These are phyloP conservation scores for Colletotrichum aenigma DNA, from an alignment of 2,329 filamentous ascomycete genomes.

Conservation along the genomic window DNA sequence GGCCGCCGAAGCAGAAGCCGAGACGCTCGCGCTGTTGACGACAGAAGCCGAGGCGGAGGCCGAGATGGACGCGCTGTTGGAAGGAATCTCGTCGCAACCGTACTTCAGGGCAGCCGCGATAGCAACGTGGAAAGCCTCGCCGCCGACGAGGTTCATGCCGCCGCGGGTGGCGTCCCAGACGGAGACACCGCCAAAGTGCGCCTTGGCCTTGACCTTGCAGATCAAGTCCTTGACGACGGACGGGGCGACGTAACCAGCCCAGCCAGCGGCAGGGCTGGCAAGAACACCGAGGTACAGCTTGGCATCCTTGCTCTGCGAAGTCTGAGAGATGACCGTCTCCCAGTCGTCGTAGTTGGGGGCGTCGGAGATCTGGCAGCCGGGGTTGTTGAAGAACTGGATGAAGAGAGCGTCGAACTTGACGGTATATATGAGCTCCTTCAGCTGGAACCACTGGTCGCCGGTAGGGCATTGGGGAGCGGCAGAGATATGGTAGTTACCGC, in stretches of 20 bases:
- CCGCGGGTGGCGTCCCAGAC: slow-evolving; percentile 48
- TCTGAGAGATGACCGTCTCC: slow-evolving; percentile 36
- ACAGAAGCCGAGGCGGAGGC: slow-evolving; percentile 5
- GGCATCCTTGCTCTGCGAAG: slow-evolving; percentile 39
- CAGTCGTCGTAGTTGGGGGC: slow-evolving; percentile 46
- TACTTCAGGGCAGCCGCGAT: slow-evolving; percentile 40
- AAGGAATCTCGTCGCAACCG: slow-evolving; percentile 35
- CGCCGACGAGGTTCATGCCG: slow-evolving; percentile 31
- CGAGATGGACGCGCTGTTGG: slow-evolving; percentile 24
- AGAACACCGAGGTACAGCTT: slow-evolving; percentile 52
- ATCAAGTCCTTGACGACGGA: slow-evolving; percentile 38
- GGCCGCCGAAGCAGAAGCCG: not conserved
- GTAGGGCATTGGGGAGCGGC: slow-evolving; percentile 50
- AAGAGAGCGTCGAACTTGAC: slow-evolving; percentile 47
- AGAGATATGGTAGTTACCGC: slow-evolving; percentile 37
- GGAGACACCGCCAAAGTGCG: slow-evolving; percentile 49
- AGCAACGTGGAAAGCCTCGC: slow-evolving; percentile 40
- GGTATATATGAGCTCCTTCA: slow-evolving; percentile 42
- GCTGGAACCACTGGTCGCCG: slow-evolving; percentile 27
- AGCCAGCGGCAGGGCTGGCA: slow-evolving; percentile 29
- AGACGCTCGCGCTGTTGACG: slow-evolving; percentile 11
- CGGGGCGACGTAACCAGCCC: slow-evolving; percentile 38
- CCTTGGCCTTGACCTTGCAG: slow-evolving; percentile 38
- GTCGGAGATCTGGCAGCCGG: slow-evolving; percentile 34
- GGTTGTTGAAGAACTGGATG: slow-evolving; percentile 56